Conservation (phyloP, 306 rosid genomes). For the peach (Prunus persica) region DNA sequence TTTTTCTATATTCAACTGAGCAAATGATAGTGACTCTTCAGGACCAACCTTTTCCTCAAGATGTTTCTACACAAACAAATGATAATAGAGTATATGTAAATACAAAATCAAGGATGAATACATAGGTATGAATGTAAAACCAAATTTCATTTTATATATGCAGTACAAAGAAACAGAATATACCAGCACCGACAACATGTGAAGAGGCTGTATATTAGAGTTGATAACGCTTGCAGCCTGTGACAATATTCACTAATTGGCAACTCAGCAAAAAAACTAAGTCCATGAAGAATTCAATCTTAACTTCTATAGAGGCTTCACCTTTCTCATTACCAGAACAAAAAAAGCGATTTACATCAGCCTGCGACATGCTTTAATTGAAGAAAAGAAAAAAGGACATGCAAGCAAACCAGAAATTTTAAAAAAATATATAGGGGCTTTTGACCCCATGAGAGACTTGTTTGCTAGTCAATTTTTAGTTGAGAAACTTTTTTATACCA, state of each 20-base stretch:
- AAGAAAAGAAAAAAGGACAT: not conserved
- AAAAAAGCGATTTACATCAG: not conserved
- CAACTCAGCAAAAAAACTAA: not conserved
- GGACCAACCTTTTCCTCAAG: conserved; percentile 34
- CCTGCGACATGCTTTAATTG: not conserved
- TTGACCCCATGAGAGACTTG: not conserved
- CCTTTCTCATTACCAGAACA: not conserved
- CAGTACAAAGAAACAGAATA: conserved; percentile 3
- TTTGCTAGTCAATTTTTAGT: not conserved
- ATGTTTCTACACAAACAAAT: conserved; percentile 29
- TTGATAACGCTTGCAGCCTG: conserved; percentile 39
- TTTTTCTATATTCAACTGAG: conserved; percentile 30
- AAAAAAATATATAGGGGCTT: not conserved
- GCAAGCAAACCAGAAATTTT: not conserved
- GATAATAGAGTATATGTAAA: not conserved
- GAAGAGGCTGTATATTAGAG: conserved; percentile 47
- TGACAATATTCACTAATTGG: conserved; percentile 19
- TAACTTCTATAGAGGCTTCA: not conserved
- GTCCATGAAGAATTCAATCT: not conserved
- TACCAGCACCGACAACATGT: conserved; percentile 39
- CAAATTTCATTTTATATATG: not conserved
- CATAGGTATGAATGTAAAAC: not conserved
- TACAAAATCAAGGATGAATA: not conserved
- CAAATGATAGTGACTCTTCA: conserved; percentile 28
- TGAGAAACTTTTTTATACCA: not conserved